phyloP scores from a whole-genome alignment of 371 early-diverging fungal genomes.

The Mortierella sp. region DNA sequence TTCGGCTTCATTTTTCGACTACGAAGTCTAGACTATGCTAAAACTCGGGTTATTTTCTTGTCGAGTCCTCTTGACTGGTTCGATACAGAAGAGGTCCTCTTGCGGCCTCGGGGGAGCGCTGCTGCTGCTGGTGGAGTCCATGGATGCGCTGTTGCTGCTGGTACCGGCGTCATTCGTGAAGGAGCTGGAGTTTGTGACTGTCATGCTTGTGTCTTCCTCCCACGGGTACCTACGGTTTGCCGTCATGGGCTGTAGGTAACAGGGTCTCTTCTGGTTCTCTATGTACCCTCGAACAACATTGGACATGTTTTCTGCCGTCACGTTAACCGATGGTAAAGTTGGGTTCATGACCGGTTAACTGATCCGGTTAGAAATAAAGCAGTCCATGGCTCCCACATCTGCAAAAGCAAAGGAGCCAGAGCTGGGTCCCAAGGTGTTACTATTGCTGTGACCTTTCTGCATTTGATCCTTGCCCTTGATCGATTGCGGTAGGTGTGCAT shows the following conservation, averaged over 20 bases:
- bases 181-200: neutral
- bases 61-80: neutral
- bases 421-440: no score
- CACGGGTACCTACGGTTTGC: neutral
- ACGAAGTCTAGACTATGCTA: neutral
- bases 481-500: neutral
- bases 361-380: no score
- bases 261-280: neutral
- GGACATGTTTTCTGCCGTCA: constrained; percentile 19
- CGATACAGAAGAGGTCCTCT: neutral
- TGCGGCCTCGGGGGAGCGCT: neutral
- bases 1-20: no score
- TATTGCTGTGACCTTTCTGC: no score
- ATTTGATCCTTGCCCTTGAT: neutral
- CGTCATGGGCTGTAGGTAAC: neutral
- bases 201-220: neutral
- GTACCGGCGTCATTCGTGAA: neutral
- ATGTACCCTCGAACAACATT: neutral
- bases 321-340: no score
- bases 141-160: neutral
- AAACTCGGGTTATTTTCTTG: neutral
- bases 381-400: no score
- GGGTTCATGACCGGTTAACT: no score
- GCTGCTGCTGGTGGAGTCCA: neutral
- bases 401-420: no score